Evolutionary conservation across 2,329 filamentous ascomycete genomes (phyloP), one percentile per base, ranked within the genome.

Genomic region (Xylariaceae sp.): DNA sequence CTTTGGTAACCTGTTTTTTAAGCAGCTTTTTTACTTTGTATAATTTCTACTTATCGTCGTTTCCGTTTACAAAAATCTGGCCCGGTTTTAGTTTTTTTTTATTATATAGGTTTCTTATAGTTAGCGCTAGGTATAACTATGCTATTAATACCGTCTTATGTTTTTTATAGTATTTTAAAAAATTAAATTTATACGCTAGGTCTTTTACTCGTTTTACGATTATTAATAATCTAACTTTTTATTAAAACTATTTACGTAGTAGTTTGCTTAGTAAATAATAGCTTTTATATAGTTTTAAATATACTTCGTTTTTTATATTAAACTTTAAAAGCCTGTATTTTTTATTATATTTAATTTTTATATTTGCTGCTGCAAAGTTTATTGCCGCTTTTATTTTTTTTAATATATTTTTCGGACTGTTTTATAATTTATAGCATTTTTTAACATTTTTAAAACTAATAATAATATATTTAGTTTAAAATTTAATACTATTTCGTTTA

Each of bases 131-230:
- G n/a, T 33, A 46, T 15, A 52, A 46, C 15, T 52, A 33, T 15
- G 13, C 26, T n/a, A 52, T 20, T 7, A 41, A 52, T 2, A 52
- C 13, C n/a, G 46, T 11, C 11, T 20, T 4, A 21, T 52, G 41
- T 27, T 41, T 21, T n/a, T 41, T 11, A 11, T 45, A 52, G 20
- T 39, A 7, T 26, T 46, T 18, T 10, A 41, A 40, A 33, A 52
- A 42, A n/a, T 52, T 39, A 11, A 52, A 5, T 27, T 52, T 52
- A 41, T 52, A 52, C 3, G 10, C n/a, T 11, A 52, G 13, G 20
- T 35, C n/a, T 0, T 21, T 41, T 11, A 52, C 21, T 45, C 32
- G 44, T 6, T 21, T 1, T 16, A 45, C 10, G 15, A 52, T 29
- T 20, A 27, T 45, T 39, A 40, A 52, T 6, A 36, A 21, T 15